Evolutionary conservation across 1,284 basidiomycete species (phyloP).

Genomic region (Cutaneotrichosporon cyanovorans): DNA sequence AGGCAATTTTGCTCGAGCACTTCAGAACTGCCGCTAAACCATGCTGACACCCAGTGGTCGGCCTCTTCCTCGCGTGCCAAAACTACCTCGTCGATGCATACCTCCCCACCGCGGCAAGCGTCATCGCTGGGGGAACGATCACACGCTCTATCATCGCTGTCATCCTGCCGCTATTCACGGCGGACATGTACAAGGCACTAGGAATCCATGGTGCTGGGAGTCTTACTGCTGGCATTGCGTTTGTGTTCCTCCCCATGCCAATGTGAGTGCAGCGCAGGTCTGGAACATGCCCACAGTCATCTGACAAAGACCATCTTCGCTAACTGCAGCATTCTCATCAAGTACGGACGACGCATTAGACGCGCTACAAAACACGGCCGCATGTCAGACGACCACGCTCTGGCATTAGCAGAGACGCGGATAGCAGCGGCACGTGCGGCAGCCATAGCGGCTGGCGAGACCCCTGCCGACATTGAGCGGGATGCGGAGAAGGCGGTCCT

Average conservation of each 20-base stretch:
- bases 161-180: conserved; percentile 53
- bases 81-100: conserved; percentile 54
- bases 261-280: conserved; percentile 2
- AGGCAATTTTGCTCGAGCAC: too few relatives aligned
- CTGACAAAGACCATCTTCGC: too few relatives aligned
- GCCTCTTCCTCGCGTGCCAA: conserved; percentile 25
- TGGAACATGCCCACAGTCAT: not conserved
- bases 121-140: conserved; percentile 62
- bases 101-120: conserved; percentile 49
- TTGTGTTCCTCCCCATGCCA: conserved; percentile 16
- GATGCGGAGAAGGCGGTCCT: too few relatives aligned
- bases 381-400: conserved; percentile 8
- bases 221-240: conserved; percentile 26
- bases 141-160: conserved; percentile 52
- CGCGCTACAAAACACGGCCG: conserved; percentile 23
- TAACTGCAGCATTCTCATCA: conserved; percentile 15
- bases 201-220: conserved; percentile 54
- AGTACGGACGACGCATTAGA: conserved; percentile 21
- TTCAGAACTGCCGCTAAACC: too few relatives aligned
- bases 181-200: conserved; percentile 53
- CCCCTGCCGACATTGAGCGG: too few relatives aligned
- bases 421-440: not conserved
- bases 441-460: too few relatives aligned
- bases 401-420: not conserved
- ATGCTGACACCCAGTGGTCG: conserved; percentile 11